Base-by-base conservation (phyloP, 164 flowering plant genomes). In the Taxillus chinensis region DNA sequence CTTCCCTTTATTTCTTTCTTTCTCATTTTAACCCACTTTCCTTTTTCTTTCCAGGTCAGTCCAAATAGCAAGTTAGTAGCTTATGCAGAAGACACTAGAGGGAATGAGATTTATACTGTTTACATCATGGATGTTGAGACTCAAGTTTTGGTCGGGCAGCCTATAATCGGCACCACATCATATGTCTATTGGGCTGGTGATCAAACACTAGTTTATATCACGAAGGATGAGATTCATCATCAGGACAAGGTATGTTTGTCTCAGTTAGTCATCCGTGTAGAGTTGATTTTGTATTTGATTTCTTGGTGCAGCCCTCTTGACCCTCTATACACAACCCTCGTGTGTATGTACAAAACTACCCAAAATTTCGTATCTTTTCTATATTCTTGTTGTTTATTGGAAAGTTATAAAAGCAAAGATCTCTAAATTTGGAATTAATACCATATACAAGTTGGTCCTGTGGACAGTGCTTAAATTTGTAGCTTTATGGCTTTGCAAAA, bases 21-120 rank as follows among this genome's bases (percentile, higher is more conserved):
- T 7, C 12, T 11, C 12, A 7, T 48, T 11, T 4, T 2, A 48
- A 11, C 51, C n/a, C 13, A 11, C 7, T 9, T 8, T 48, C 4
- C 13, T 8, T 15, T 39, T 48, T 64, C 53, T 27, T 27, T 65
- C 17, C 70, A 91, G 98, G 86, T 79, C 63, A 89, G 96, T 70
- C 95, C 96, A 53, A 80, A 83, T 68, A 73, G 83, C 67, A 87
- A 87, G 81, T 60, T 92, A 73, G 85, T 90, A 12, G 96, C 92
- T 27, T 92, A 87, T 79, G 91, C 98, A 10, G 95, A 92, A 73
- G 98, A 92, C 70, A 83, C 85, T 13, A 86, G 82, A 69, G 98
- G 98, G 46, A 77, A 87, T 74, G 98, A 92, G 75, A 87, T 90
- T 39, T 92, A 87, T 73, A 81, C 87, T 51, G 81, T 86, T 45